phyloP scores from a whole-genome alignment of 768 basidiomycete species.

The Asterophora parasitica region DNA sequence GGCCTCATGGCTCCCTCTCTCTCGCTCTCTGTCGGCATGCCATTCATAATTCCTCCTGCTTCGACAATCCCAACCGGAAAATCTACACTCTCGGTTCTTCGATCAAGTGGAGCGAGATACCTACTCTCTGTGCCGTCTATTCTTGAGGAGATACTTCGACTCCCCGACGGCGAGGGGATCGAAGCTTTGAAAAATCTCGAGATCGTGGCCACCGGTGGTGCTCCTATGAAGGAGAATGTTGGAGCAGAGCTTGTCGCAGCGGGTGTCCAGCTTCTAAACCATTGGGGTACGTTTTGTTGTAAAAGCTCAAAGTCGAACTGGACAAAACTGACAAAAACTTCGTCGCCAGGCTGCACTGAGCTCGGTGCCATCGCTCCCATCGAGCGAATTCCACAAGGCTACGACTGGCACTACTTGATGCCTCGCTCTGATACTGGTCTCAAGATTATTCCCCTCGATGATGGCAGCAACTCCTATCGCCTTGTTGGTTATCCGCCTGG shows the following conservation, averaged over 20 bases:
- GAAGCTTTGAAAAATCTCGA: constrained; percentile 26
- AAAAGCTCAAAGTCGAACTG: not conserved
- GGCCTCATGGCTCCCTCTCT: constrained; percentile 32
- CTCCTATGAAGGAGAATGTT: constrained; percentile 34
- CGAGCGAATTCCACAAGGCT: constrained; percentile 22
- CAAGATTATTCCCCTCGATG: constrained; percentile 22
- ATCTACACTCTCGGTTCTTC: constrained; percentile 20
- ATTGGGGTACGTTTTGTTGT: constrained; percentile 31
- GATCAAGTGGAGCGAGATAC: constrained; percentile 25
- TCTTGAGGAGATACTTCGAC: constrained; percentile 29
- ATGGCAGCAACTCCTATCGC: constrained; percentile 21
- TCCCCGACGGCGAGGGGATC: constrained; percentile 23
- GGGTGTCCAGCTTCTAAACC: constrained; percentile 33
- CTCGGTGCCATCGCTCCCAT: constrained; percentile 34
- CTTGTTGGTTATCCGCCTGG: constrained; percentile 29
- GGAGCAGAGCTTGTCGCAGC: constrained; percentile 23
- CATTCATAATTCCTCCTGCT: constrained; percentile 31
- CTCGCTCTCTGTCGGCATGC: constrained; percentile 33
- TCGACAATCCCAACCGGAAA: constrained; percentile 32
- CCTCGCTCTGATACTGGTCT: constrained; percentile 30
- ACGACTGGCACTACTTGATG: constrained; percentile 35
- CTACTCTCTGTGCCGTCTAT: constrained; percentile 37
- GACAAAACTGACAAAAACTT: not conserved
- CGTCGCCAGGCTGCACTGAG: constrained; percentile 28
- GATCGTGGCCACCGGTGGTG: constrained; percentile 34